Evolutionary conservation across 345 rosid species (phyloP).

Genomic region (Linum trigynum): DNA sequence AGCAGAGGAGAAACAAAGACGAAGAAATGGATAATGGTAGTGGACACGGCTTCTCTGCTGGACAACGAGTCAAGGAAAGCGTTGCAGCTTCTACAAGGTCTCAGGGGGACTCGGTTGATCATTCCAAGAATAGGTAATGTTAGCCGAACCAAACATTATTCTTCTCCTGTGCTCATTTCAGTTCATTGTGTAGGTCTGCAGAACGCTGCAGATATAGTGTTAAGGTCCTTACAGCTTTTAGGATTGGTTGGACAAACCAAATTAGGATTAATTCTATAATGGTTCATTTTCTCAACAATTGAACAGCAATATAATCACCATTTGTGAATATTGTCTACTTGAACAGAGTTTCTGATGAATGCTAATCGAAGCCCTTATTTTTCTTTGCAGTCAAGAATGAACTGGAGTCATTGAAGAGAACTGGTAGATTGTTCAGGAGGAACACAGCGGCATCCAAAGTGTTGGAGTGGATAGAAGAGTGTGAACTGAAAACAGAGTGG

Average conservation of each 20-base stretch:
- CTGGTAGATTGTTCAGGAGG: slow-evolving; percentile 42
- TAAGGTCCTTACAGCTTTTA: no score
- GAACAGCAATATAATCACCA: no score
- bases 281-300: no score
- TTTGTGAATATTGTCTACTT: no score
- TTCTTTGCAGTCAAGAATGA: slow-evolving; percentile 54
- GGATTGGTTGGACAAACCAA: no score
- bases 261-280: no score
- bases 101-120: slow-evolving; percentile 62
- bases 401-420: slow-evolving; percentile 50
- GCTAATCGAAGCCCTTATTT: neutral
- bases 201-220: no score
- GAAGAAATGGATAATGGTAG: slow-evolving; percentile 66
- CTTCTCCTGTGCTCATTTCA: neutral
- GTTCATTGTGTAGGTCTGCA: no score
- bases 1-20: slow-evolving; percentile 34
- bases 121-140: slow-evolving; percentile 66
- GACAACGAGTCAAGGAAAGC: slow-evolving; percentile 61
- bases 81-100: slow-evolving; percentile 74
- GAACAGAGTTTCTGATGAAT: no score
- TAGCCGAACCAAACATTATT: neutral
- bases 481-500: slow-evolving; percentile 54
- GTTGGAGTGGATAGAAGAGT: slow-evolving; percentile 75
- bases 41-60: slow-evolving; percentile 58
- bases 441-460: slow-evolving; percentile 43